Conservation (phyloP, 2,329 filamentous ascomycete genomes). For the Alternaria rosae region DNA sequence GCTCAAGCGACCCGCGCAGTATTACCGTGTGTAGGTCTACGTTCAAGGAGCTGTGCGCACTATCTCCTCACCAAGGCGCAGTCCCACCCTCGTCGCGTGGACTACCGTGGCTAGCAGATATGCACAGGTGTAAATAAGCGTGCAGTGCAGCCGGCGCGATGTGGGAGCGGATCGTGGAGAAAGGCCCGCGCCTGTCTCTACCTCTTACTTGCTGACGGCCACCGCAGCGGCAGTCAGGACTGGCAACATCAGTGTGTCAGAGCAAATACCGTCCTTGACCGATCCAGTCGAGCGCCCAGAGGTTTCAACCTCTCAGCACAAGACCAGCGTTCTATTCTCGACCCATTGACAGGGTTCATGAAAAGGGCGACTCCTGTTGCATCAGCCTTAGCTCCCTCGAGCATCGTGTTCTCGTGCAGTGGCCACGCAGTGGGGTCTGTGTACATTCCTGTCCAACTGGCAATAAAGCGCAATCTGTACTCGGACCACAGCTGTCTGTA, state of each 20-base stretch:
- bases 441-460: conserved; percentile 40
- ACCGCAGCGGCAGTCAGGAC: conserved; percentile 22
- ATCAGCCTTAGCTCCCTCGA: conserved; percentile 31
- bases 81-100: conserved; percentile 48
- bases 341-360: conserved; percentile 14
- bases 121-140: conserved; percentile 52
- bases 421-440: conserved; percentile 43
- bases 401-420: conserved; percentile 33
- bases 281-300: conserved; percentile 10
- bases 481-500: conserved; percentile 31
- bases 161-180: conserved; percentile 49
- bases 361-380: conserved; percentile 19
- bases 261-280: conserved; percentile 11
- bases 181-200: conserved; percentile 41
- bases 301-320: background rate
- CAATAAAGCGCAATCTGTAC: conserved; percentile 41
- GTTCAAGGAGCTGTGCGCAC: conserved; percentile 2
- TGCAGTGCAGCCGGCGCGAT: conserved; percentile 52
- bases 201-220: conserved; percentile 49
- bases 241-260: conserved; percentile 8
- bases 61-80: conserved; percentile 23
- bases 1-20: conserved; percentile 39
- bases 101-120: conserved; percentile 37
- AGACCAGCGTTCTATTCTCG: conserved; percentile 14
- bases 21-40: conserved; percentile 33